Evolutionary conservation across 2,329 filamentous ascomycete genomes (phyloP).

Genomic region (Alternaria viburni): DNA sequence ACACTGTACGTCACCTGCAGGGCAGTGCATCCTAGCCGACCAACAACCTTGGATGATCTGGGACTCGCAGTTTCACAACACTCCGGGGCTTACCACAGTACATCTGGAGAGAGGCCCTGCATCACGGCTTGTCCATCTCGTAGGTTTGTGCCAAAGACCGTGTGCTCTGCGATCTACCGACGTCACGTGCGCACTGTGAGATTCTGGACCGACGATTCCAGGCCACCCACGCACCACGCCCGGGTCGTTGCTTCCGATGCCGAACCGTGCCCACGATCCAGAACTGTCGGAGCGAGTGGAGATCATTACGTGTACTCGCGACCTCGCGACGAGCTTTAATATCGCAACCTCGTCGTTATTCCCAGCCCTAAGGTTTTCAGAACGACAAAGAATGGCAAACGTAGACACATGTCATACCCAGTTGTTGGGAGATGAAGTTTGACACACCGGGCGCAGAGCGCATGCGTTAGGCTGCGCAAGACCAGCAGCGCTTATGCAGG

Average conservation of each 20-base stretch:
- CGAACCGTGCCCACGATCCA: background rate
- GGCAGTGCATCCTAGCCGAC: background rate
- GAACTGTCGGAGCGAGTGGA: background rate
- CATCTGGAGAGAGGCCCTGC: background rate
- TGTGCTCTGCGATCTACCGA: background rate
- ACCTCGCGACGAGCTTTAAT: background rate
- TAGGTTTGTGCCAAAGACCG: background rate
- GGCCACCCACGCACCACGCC: background rate
- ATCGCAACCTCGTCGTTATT: background rate
- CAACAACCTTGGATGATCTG: background rate
- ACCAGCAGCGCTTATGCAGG: constrained; percentile 25
- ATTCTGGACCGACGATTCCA: background rate
- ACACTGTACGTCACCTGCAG: background rate
- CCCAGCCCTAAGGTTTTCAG: background rate
- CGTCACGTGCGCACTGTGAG: background rate
- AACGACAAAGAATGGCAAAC: background rate
- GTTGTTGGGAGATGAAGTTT: constrained; percentile 1
- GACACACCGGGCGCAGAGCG: background rate
- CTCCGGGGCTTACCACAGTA: background rate
- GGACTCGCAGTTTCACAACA: background rate
- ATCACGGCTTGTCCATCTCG: background rate
- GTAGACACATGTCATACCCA: background rate
- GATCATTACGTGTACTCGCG: constrained; percentile 10
- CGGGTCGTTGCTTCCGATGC: background rate
- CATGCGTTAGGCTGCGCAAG: constrained; percentile 2